A percentile compares a stretch with the other conserved stretches of the same genome.
These are phyloP conservation scores for Sisymbrium altissimum DNA, from an alignment of 345 rosid species.

Conservation along the genomic window DNA sequence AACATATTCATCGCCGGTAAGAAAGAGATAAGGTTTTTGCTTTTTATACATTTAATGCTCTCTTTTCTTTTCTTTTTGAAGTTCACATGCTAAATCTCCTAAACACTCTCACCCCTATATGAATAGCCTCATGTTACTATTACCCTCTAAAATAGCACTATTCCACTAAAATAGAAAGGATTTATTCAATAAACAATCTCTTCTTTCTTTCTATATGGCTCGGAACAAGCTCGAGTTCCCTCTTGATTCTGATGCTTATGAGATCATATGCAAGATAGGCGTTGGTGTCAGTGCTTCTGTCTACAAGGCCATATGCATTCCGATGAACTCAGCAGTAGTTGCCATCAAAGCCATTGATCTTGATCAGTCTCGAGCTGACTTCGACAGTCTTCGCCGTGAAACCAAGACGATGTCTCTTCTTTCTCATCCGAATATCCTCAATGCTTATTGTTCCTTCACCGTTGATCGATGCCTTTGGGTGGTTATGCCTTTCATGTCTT, in stretches of 20 bases:
- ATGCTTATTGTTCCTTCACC: slow-evolving; percentile 77
- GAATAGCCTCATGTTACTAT: slow-evolving; percentile 23
- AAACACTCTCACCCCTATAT: slow-evolving; percentile 15
- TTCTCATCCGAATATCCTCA: slow-evolving; percentile 77
- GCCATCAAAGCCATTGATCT: slow-evolving; percentile 89
- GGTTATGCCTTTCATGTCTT: slow-evolving; percentile 93
- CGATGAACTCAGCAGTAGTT: slow-evolving; percentile 49
- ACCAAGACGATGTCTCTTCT: slow-evolving; percentile 77
- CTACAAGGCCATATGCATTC: slow-evolving; percentile 72
- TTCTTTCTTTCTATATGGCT: slow-evolving; percentile 19
- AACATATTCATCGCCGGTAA: slow-evolving; percentile 14
- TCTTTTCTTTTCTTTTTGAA: not conserved
- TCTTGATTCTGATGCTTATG: slow-evolving; percentile 58
- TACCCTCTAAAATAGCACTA: not conserved
- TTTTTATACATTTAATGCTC: slow-evolving; percentile 22
- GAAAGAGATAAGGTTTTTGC: slow-evolving; percentile 13
- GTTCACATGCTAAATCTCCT: slow-evolving; percentile 28
- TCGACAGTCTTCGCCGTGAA: slow-evolving; percentile 66
- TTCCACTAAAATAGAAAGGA: not conserved
- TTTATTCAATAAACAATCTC: not conserved
- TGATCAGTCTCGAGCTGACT: slow-evolving; percentile 59
- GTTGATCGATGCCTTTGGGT: slow-evolving; percentile 83
- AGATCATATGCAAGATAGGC: slow-evolving; percentile 65
- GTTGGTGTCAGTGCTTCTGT: slow-evolving; percentile 70
- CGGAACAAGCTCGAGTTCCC: slow-evolving; percentile 49